Base-by-base conservation (phyloP, 2,329 filamentous ascomycete species). In the Clonostachys rosea region DNA sequence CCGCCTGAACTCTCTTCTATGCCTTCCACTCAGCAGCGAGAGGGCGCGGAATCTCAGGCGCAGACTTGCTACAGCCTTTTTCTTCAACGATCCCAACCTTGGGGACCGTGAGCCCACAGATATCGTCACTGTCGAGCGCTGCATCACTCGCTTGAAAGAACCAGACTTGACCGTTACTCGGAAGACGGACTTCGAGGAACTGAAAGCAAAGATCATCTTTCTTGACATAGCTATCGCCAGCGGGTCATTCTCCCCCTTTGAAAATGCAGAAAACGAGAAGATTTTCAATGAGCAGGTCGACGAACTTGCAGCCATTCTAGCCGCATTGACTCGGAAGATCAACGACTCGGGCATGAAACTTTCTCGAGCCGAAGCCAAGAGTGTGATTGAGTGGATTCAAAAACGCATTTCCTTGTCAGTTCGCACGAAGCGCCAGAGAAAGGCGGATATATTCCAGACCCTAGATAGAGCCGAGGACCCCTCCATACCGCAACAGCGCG, bases 161-260 rank as follows among this genome's bases (percentile, higher is more conserved):
- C 63, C 71, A 1, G 69, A 75, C 20, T 86, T 86, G 56, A 59
- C 64, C 18, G 68, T 85, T 53, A 71, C 63, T 5, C 68, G 69
- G 14, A 56, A 71, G 33, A 87, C 84, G 0, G 71, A 96, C 64
- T 96, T 88, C 64, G 70, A 73, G 14, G 74, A 84, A 47, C 76
- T 96, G 2, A 73, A 76, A 34, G 83, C 87, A 3, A 73, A 83
- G 14, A 71, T 88, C 5, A 67, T 76, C 4, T 76, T 95, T 17
- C 76, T 96, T 6, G 86, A 94, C 58, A 78, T 89, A 37, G 85
- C 82, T 14, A 73, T 96, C 45, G 88, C 89, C 50, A 80, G 85
- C 49, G 88, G 68, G 40, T 60, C 59, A 13, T 61, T 56, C 48
- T 12, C 52, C 10, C 47, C 47, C 34, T 55, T 63, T 51, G 46